Evolutionary conservation across 257 asterid species (phyloP), one percentile per base, ranked within the genome.

Genomic region (Verbena officinalis): DNA sequence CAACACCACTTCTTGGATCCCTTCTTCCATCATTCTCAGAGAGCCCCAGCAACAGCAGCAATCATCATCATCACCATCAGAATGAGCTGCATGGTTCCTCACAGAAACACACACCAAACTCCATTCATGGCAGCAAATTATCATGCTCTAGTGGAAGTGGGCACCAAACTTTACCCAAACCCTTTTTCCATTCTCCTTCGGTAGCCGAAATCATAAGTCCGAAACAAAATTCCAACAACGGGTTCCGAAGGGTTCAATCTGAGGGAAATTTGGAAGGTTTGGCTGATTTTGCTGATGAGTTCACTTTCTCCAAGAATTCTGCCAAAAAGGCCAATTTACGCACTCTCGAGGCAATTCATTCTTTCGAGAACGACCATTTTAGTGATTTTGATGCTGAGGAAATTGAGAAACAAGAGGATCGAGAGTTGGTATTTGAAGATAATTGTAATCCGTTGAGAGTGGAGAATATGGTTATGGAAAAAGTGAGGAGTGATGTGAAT

Each of bases 1-100:
- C 96, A 9, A 88, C 98, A 0, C 95, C 98, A n/a, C 71, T 88
- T 56, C 96, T 91, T 30, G 88, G 93, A 72, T 88, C 97, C 14
- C 81, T 84, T 49, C 76, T 83, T 20, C 77, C 87, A 20, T 72
- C 85, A 21, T 31, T 79, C 65, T 46, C 92, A 12, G 95, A 91
- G 6, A 82, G 83, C 67, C 85, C 93, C 19, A 73, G 49, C 51
- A 73, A 60, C 78, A 58, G 10, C 78, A 58, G 10, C 71, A 73
- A 62, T 46, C 39, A 60, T 59, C 75, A 73, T 24, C 80, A 64
- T 30, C 78, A 74, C 11, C 40, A 5, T 36, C 40, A 27, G 44
- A 50, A 77, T 24, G 95, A 86, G 43, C 22, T 67, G 21, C 82
- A 73, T 31, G 69, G 20, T 73, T 36, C 70, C 74, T 43, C 85